phyloP scores from a whole-genome alignment of 2,329 filamentous ascomycete species.

The Penicillium psychrosexuale region DNA sequence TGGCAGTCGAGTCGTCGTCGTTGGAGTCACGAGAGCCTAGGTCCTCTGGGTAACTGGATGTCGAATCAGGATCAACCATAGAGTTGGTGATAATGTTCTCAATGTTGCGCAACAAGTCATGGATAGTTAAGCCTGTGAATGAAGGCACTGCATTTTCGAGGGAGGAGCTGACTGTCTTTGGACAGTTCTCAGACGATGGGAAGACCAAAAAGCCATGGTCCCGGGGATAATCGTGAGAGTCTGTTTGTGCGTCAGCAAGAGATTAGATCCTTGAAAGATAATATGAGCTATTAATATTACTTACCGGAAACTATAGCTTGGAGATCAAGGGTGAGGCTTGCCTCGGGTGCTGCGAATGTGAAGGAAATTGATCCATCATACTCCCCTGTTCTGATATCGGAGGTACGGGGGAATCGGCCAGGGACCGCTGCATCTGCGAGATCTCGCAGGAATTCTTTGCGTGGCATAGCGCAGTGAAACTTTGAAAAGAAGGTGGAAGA shows the following conservation, averaged over 20 bases:
- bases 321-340: constrained; percentile 30
- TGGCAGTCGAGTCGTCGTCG: constrained; percentile 26
- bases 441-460: constrained; percentile 64
- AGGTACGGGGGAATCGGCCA: constrained; percentile 49
- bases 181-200: constrained; percentile 40
- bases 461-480: constrained; percentile 55
- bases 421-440: constrained; percentile 42
- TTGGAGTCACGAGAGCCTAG: neutral
- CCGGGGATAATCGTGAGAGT: constrained; percentile 60
- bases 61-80: constrained; percentile 4
- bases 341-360: constrained; percentile 43
- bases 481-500: neutral
- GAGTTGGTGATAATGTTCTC: constrained; percentile 37
- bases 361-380: constrained; percentile 72
- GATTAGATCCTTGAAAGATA: neutral
- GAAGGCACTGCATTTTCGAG: constrained; percentile 45
- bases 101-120: constrained; percentile 50
- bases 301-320: constrained; percentile 42
- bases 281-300: neutral
- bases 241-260: constrained; percentile 31
- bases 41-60: constrained; percentile 9
- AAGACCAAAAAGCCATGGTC: constrained; percentile 51
- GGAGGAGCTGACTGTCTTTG: constrained; percentile 28
- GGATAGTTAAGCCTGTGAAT: constrained; percentile 42
- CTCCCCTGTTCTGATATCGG: constrained; percentile 57